These are phyloP conservation scores for Aspergillus cejpii DNA, from an alignment of 2,329 filamentous ascomycete genomes.

Conservation along the genomic window DNA sequence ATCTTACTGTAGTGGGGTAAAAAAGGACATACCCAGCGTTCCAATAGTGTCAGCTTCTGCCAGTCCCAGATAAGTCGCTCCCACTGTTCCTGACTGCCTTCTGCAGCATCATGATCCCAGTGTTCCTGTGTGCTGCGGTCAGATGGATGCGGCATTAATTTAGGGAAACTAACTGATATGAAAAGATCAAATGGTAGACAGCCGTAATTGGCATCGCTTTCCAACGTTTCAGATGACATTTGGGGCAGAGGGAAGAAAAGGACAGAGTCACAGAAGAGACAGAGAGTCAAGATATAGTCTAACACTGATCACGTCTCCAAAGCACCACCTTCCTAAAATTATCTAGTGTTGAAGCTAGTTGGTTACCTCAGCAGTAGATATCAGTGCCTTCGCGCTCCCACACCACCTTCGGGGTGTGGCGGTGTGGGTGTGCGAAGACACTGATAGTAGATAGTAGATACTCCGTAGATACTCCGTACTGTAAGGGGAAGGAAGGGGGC, in stretches of 20 bases:
- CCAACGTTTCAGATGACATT: slow-evolving; percentile 28
- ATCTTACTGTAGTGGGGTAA: neutral
- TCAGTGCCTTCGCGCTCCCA: too few species aligned
- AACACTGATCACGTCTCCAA: too few species aligned
- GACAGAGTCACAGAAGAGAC: too few species aligned
- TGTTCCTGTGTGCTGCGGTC: neutral
- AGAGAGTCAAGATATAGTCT: too few species aligned
- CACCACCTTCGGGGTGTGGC: too few species aligned
- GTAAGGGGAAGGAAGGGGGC: too few species aligned
- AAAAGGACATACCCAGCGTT: neutral
- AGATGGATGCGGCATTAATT: neutral
- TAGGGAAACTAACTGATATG: slow-evolving; percentile 21
- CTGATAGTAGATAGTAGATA: too few species aligned
- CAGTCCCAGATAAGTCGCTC: slow-evolving; percentile 4
- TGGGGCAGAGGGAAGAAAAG: neutral
- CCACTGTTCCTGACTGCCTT: slow-evolving; percentile 1
- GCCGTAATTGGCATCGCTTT: slow-evolving; percentile 46
- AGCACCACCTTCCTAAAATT: too few species aligned
- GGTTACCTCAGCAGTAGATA: too few species aligned
- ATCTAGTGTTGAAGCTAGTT: too few species aligned
- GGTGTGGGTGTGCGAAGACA: too few species aligned
- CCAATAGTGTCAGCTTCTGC: slow-evolving; percentile 2
- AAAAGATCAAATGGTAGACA: slow-evolving; percentile 46
- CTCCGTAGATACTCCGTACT: too few species aligned
- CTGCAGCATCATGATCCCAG: neutral